A percentile compares a stretch with the other conserved stretches of the same genome.
Conservation (phyloP, 2,329 filamentous ascomycete species). For the Ophiostoma piceae region DNA sequence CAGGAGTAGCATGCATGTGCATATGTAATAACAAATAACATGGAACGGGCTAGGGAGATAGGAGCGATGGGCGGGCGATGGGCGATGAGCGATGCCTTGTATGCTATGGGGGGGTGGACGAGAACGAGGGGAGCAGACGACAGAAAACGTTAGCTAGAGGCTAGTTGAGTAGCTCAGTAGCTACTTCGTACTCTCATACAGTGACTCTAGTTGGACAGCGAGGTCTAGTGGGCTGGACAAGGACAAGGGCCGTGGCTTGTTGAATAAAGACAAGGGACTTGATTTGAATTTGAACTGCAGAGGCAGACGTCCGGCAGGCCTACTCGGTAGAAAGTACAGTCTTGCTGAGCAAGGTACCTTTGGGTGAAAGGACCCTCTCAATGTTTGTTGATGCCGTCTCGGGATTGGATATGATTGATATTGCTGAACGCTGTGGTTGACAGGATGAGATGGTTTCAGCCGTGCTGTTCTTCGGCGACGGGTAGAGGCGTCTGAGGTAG, state of each 20-base stretch:
- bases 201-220: background rate
- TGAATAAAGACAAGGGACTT: background rate
- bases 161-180: too few relatives aligned
- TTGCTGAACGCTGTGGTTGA: too few relatives aligned
- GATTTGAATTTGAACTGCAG: background rate
- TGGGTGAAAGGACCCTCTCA: background rate
- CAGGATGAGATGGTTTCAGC: background rate
- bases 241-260: background rate
- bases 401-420: background rate
- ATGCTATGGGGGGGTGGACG: background rate
- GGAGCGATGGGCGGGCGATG: background rate
- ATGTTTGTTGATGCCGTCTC: background rate
- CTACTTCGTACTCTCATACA: background rate
- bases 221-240: background rate
- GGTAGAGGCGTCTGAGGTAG: background rate
- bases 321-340: background rate
- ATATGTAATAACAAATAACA: slow-evolving; percentile 15
- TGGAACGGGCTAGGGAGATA: slow-evolving; percentile 10
- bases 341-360: background rate
- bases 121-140: background rate
- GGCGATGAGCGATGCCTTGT: too few relatives aligned
- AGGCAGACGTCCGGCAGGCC: background rate
- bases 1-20: slow-evolving; percentile 5
- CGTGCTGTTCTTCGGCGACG: background rate
- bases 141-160: too few relatives aligned